Evolutionary conservation across 495 filamentous ascomycete species (phyloP), one percentile per base, ranked within the genome.

Genomic region (Baudoinia panamericana): DNA sequence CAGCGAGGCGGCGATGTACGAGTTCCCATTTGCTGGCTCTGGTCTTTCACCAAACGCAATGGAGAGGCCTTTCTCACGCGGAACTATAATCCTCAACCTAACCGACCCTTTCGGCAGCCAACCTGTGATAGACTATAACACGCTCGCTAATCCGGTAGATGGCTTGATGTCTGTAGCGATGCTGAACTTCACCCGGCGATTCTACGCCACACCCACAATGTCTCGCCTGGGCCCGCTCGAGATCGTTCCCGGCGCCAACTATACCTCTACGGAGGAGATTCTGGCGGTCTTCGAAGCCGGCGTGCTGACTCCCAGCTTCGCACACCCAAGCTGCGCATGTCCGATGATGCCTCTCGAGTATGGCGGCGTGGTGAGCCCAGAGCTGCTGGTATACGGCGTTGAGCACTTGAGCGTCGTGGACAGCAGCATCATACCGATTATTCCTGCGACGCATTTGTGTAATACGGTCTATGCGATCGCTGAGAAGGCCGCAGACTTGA

Each of bases 301-400:
- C 9, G n/a, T 27, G 22, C 12, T 39, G 11, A 26, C 7, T 15
- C 36, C 36, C 22, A 27, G 9, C 24, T 47, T 45, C 66, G 70
- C 39, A 63, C 68, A 2, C 63, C 60, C 5, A 65, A 65, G 1
- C 60, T 65, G 7, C 63, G 65, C 29, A 64, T 20, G 20, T 23
- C 34, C 34, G 16, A 36, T 36, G 34, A 36, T 36, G 34, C 34
- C 34, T 13, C 34, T 36, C 7, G 34, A 19, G 34, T 24, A 21
- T 32, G 42, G 37, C 21, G 33, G 41, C 22, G 47, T 50, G 15
- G 43, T 50, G 9, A 33, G 38, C 18, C 18, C 13, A 4, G 15
- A 30, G 12, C 27, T 46, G 9, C 13, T 27, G 12, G 47, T 50
- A 6, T 40, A 50, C 27, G 47, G 47, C 4, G 21, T 46, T 12